These are phyloP conservation scores for Colletotrichum sp. DNA, from an alignment of 2,329 filamentous ascomycete species.

Conservation along the genomic window DNA sequence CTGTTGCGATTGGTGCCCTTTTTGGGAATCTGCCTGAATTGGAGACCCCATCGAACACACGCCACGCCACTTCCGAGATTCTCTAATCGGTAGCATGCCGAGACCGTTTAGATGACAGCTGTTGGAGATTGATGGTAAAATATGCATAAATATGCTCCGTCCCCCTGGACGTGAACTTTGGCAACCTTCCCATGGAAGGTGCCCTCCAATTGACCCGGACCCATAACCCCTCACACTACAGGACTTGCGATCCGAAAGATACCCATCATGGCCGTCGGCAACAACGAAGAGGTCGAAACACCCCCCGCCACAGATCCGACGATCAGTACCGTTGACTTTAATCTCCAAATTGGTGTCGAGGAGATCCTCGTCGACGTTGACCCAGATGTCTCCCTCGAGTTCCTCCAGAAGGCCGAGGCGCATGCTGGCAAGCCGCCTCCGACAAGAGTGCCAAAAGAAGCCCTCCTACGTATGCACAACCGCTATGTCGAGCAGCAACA, in stretches of 20 bases:
- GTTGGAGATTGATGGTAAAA: not conserved
- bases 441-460: constrained; percentile 3
- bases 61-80: not conserved
- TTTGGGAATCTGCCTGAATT: not conserved
- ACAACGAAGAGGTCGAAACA: not conserved
- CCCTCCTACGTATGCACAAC: constrained; percentile 23
- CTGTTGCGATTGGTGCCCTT: constrained; percentile 2
- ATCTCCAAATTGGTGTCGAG: constrained; percentile 23
- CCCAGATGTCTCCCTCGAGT: constrained; percentile 25
- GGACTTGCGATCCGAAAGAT: no score
- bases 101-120: not conserved
- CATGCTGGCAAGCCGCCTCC: constrained; percentile 24
- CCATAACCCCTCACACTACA: not conserved
- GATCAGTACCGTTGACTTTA: constrained; percentile 17
- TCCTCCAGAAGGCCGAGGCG: constrained; percentile 23
- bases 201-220: no score
- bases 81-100: not conserved
- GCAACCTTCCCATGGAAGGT: not conserved
- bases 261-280: not conserved
- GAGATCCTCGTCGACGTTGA: constrained; percentile 26
- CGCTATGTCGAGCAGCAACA: constrained; percentile 20
- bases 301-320: not conserved
- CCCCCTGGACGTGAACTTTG: not conserved
- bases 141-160: no score
- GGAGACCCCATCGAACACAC: not conserved